Percentiles rank a stretch among this genome's conserved stretches.
These are phyloP conservation scores for Delonix regia DNA, from an alignment of 306 rosid genomes.

Conservation along the genomic window DNA sequence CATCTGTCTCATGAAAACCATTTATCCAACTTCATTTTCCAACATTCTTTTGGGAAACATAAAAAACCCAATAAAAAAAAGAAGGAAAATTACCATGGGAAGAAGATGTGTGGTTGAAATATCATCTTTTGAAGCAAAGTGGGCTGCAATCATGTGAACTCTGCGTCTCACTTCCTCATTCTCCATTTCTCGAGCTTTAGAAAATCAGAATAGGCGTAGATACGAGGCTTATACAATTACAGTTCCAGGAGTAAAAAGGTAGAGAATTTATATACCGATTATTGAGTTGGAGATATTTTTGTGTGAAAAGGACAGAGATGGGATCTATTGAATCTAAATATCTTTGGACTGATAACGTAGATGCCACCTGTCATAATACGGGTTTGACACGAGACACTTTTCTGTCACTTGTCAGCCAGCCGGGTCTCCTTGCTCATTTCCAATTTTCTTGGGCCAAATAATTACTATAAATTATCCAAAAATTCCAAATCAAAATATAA, in stretches of 20 bases:
- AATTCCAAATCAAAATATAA: neutral
- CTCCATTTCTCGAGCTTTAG: conserved; percentile 53
- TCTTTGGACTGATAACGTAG: neutral
- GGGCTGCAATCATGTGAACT: conserved; percentile 61
- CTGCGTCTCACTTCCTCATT: conserved; percentile 66
- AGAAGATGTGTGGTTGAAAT: conserved; percentile 55
- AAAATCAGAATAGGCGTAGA: conserved; percentile 12
- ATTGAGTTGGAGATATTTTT: conserved; percentile 32
- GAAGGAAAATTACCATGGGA: conserved; percentile 53
- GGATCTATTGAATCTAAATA: conserved; percentile 43
- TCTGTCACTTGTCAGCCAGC: too few species aligned
- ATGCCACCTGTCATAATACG: neutral
- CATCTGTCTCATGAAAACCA: neutral
- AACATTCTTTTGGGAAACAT: conserved; percentile 9
- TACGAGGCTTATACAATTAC: too few species aligned
- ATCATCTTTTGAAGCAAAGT: conserved; percentile 61
- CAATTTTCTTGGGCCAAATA: conserved; percentile 13
- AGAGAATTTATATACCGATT: neutral
- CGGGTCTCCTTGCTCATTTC: neutral
- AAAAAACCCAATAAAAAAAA: neutral
- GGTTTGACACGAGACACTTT: neutral
- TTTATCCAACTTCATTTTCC: conserved; percentile 3
- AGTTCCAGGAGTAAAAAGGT: neutral
- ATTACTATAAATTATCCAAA: conserved; percentile 13
- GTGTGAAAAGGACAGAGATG: conserved; percentile 3